Base-by-base conservation (phyloP, 208 protist species). In the Acanthamoeba triangularis region DNA sequence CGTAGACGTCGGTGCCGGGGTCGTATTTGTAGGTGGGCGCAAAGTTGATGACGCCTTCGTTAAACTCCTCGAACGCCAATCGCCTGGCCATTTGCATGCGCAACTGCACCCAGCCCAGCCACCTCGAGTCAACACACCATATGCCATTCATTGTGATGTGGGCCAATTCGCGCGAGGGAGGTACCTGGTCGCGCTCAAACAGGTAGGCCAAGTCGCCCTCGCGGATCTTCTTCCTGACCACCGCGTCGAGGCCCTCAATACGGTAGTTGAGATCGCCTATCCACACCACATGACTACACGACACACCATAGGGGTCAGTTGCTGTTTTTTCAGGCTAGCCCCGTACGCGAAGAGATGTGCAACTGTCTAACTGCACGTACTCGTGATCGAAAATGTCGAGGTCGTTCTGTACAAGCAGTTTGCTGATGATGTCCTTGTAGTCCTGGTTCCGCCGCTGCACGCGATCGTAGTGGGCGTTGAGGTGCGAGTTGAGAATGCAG, bases 21-120 rank as follows among this genome's bases (percentile, higher is more conserved):
- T 98, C 97, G 76, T 98, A 98, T 87, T 98, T 98, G 95, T 98
- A 98, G 25, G 98, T 98, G 37, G 98, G 98, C 25, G 91, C 78
- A 87, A 98, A 98, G 41, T 18, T 93, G 59, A 98, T 82, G 4
- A 76, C 82, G 11, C 90, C 96, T 80, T 98, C 98, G 56, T 93
- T 61, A 65, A 98, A 98, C 37, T 94, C 96, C 41, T 96, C 94
- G 74, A 98, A 98, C 7, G 95, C 96, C n/a, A 74, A 14, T 11
- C 96, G 95, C 20, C 5, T 25, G 33, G 80, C 35, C 74, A 96
- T 92, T 67, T 98, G 96, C 80, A 96, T 63, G 23, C 95, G 74
- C 16, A 98, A 91, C 95, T 96, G 65, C n/a, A 74, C 54, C 23
- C 61, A 94, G n/a, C n/a, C n/a, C n/a, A n/a, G 13, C 23, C 90